phyloP scores from a whole-genome alignment of 371 early-diverging fungal species.

The Dichotomocladium elegans region DNA sequence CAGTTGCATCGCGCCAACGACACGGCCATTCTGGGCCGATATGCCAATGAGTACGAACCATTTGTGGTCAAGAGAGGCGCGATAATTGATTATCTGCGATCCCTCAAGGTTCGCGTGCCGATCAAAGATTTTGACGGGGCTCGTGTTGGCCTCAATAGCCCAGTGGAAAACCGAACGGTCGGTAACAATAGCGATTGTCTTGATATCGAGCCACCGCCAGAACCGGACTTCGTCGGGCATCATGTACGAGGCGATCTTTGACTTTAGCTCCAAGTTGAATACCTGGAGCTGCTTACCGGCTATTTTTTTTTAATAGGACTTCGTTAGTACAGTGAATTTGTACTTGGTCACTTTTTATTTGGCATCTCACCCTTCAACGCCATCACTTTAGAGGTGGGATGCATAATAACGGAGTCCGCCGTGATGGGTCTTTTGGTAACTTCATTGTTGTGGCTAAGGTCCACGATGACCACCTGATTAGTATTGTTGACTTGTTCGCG shows the following conservation, averaged over 20 bases:
- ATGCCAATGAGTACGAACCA: constrained; percentile 96
- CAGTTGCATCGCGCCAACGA: constrained; percentile 95
- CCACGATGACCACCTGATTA: constrained; percentile 92
- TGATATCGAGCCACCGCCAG: constrained; percentile 94
- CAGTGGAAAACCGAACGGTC: constrained; percentile 91
- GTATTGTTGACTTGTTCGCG: constrained; percentile 85
- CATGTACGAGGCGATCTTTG: constrained; percentile 89
- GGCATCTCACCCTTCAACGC: constrained; percentile 82
- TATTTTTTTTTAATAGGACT: no score
- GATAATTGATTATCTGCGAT: constrained; percentile 94
- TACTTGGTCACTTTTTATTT: background rate
- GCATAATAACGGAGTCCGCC: constrained; percentile 98
- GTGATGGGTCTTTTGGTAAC: constrained; percentile 88
- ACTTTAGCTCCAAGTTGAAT: constrained; percentile 92
- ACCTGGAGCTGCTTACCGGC: constrained; percentile 92
- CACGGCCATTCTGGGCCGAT: constrained; percentile 86
- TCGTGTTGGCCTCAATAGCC: constrained; percentile 90
- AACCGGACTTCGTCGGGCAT: constrained; percentile 94
- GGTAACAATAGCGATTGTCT: constrained; percentile 89
- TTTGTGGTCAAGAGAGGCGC: constrained; percentile 82
- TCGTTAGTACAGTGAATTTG: no score
- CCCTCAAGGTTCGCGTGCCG: constrained; percentile 79
- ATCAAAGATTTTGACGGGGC: constrained; percentile 91
- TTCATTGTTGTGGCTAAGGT: constrained; percentile 79
- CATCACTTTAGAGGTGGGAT: constrained; percentile 88